Base-by-base conservation (phyloP, 495 filamentous ascomycete genomes). In the Xylona heveae region DNA sequence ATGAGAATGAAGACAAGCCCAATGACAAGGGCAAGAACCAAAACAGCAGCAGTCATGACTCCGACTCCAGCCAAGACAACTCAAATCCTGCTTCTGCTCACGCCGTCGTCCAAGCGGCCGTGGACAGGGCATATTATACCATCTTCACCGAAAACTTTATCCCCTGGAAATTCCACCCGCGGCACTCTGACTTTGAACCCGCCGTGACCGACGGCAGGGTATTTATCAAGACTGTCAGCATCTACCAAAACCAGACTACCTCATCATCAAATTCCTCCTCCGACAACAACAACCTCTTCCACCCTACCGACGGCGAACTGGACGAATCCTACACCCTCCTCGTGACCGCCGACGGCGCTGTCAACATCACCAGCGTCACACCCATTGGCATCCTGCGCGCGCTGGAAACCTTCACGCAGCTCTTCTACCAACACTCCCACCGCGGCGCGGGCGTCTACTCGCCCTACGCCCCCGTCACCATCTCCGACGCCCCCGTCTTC, bases 271-370 rank as follows among this genome's bases (percentile, higher is more conserved):
- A n/a, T n/a, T n/a, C n/a, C n/a, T n/a, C n/a, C n/a, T n/a, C n/a
- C n/a, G n/a, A n/a, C n/a, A n/a, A n/a, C n/a, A n/a, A n/a, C n/a
- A n/a, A 52, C 36, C 52, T 62, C 15, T 63, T 64, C 40, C 71
- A 66, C 42, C 64, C 71, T 9, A 44, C 59, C 4, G 68, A 56
- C 17, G 71, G 68, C 24, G 53, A 68, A 21, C 59, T 77, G 5
- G 71, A 83, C 45, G 78, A 85, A 49, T 72, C 66, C 18, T 85
- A 85, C 48, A 66, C 54, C 33, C 50, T 85, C 18, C 61, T 54
- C 2, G 41, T 85, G 25, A 49, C 52, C 4, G 36, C 36, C 6
- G 42, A 54, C 29, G 73, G 74, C 23, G 50, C 54, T 6, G 70
- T 58, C 28, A 61, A 51, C 14, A 71, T 84, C 40, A 57, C 47